Evolutionary conservation across 2,329 filamentous ascomycete species (phyloP).

Genomic region (Boeremia lycopersici): DNA sequence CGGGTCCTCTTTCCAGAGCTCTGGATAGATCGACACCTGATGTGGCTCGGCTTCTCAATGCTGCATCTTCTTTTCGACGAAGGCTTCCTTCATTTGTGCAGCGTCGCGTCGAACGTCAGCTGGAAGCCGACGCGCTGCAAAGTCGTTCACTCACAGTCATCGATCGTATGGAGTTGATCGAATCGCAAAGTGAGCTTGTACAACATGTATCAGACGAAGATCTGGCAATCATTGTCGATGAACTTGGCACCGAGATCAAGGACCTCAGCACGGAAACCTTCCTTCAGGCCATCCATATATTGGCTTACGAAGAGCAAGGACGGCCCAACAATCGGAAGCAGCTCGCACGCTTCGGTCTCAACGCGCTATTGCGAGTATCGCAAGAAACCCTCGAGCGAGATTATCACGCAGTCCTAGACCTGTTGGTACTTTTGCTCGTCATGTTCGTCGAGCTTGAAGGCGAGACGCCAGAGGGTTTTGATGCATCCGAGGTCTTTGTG

Average conservation of each 20-base stretch:
- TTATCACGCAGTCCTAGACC: conserved; percentile 76
- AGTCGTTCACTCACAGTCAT: conserved; percentile 64
- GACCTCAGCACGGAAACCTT: conserved; percentile 58
- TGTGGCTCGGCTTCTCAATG: conserved; percentile 68
- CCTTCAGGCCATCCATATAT: conserved; percentile 56
- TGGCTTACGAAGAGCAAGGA: conserved; percentile 50
- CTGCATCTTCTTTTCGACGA: conserved; percentile 72
- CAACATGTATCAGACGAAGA: conserved; percentile 83
- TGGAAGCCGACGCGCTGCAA: conserved; percentile 76
- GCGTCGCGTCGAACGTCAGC: conserved; percentile 68
- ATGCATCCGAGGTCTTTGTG: conserved; percentile 64
- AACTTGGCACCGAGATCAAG: conserved; percentile 59
- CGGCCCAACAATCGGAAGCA: conserved; percentile 52
- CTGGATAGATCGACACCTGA: conserved; percentile 52
- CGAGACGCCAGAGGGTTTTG: conserved; percentile 71
- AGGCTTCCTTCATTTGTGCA: conserved; percentile 72
- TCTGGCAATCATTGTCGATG: conserved; percentile 61
- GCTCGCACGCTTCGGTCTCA: conserved; percentile 77
- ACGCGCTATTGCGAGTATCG: conserved; percentile 74
- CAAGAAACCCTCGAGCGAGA: conserved; percentile 79
- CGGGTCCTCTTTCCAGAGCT: conserved; percentile 34
- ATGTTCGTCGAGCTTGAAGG: conserved; percentile 72
- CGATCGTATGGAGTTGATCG: conserved; percentile 78
- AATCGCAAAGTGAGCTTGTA: conserved; percentile 77
- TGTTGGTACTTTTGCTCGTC: conserved; percentile 82